Evolutionary conservation across 768 basidiomycete genomes (phyloP).

Genomic region (Mycena latifolia): DNA sequence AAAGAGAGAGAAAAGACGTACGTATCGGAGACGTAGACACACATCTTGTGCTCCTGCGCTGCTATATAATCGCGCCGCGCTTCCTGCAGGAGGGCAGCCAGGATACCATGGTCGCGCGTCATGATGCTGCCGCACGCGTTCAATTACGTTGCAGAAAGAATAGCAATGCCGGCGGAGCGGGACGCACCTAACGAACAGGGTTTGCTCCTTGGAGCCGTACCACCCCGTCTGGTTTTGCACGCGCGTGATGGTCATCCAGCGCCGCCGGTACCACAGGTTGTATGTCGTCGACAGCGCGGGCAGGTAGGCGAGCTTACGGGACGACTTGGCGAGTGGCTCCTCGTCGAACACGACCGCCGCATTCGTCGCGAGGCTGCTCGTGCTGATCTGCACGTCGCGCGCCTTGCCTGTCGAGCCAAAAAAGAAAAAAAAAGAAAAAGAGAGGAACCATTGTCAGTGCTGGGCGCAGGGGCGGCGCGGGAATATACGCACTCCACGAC

Average conservation of each 20-base stretch:
- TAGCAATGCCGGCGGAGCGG: not conserved
- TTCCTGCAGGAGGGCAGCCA: conserved; percentile 55
- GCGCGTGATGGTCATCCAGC: conserved; percentile 44
- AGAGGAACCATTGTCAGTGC: no score
- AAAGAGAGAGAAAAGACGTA: conserved; percentile 37
- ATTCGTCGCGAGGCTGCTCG: conserved; percentile 43
- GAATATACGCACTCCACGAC: conserved; percentile 59
- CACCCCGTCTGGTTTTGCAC: conserved; percentile 40
- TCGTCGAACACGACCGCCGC: conserved; percentile 43
- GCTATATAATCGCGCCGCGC: conserved; percentile 54
- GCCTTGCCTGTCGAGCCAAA: conserved; percentile 47
- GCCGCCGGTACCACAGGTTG: conserved; percentile 51
- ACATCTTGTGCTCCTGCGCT: conserved; percentile 54
- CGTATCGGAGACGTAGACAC: conserved; percentile 57
- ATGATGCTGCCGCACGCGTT: conserved; percentile 50
- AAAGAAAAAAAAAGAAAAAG: no score
- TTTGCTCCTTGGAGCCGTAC: conserved; percentile 39
- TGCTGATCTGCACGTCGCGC: conserved; percentile 63
- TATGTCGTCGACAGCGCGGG: conserved; percentile 46
- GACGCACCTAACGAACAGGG: conserved; percentile 47
- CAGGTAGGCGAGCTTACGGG: conserved; percentile 45
- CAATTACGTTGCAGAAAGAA: conserved; percentile 1
- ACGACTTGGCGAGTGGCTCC: conserved; percentile 35
- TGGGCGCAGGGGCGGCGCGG: not conserved
- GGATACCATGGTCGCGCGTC: conserved; percentile 51